A percentile compares a stretch with the other conserved stretches of the same genome.
These are phyloP conservation scores for Helicocarpus griseus DNA, from an alignment of 2,329 filamentous ascomycete genomes.

Conservation along the genomic window DNA sequence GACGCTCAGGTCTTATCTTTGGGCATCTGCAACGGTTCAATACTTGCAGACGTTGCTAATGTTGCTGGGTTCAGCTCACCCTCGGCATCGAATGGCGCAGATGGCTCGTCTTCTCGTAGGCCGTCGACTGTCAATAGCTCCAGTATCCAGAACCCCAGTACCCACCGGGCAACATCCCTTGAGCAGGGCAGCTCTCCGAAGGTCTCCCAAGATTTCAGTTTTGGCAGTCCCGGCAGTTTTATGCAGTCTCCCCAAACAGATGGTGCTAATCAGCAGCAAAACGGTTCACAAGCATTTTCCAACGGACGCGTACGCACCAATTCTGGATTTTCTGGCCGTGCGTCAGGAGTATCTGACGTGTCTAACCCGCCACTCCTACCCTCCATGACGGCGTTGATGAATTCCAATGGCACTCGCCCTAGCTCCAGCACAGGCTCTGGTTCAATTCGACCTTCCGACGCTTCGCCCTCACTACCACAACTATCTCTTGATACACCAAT, in stretches of 20 bases:
- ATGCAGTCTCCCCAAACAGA: conserved; percentile 47
- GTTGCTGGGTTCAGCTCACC: conserved; percentile 51
- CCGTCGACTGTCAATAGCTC: conserved; percentile 41
- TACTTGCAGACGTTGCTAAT: conserved; percentile 51
- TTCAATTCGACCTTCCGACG: conserved; percentile 19
- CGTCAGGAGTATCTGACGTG: conserved; percentile 47
- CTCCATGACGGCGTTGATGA: conserved; percentile 38
- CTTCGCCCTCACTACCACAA: conserved; percentile 32
- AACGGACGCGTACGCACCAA: conserved; percentile 44
- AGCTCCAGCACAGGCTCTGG: conserved; percentile 32
- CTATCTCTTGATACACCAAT: conserved; percentile 38
- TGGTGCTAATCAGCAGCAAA: conserved; percentile 18
- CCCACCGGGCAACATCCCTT: conserved; percentile 49
- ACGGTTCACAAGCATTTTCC: conserved; percentile 14
- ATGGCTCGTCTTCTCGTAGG: conserved; percentile 35
- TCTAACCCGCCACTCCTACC: conserved; percentile 42
- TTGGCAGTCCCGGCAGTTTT: conserved; percentile 52
- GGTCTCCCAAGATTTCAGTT: conserved; percentile 55
- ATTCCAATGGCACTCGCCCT: conserved; percentile 20
- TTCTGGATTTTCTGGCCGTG: conserved; percentile 42
- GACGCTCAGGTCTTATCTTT: conserved; percentile 63
- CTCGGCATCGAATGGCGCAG: conserved; percentile 31
- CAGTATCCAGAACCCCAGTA: conserved; percentile 32
- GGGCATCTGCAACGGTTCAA: conserved; percentile 64
- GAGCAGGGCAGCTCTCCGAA: conserved; percentile 53